Conservation (phyloP, 495 filamentous ascomycete genomes). For the Acidiella bohemica region DNA sequence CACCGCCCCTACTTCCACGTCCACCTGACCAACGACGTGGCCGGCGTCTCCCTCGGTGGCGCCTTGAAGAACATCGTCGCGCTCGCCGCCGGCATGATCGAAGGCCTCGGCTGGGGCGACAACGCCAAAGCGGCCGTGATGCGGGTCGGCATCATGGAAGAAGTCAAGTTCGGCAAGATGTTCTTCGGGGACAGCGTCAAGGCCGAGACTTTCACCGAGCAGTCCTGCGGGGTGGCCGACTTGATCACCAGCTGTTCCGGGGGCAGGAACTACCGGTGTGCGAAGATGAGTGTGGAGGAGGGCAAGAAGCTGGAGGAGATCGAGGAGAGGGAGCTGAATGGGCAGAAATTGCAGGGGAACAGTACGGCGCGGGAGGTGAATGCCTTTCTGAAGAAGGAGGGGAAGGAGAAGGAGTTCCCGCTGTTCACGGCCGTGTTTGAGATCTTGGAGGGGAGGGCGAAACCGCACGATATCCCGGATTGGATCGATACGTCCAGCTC, state of each 20-base stretch:
- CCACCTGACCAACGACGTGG: slow-evolving; percentile 78
- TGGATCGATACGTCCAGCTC: no score
- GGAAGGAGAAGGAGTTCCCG: slow-evolving; percentile 71
- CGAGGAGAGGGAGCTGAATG: slow-evolving; percentile 81
- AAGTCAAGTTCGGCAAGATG: slow-evolving; percentile 81
- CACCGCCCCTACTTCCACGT: slow-evolving; percentile 97
- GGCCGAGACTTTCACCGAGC: slow-evolving; percentile 80
- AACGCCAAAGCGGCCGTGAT: slow-evolving; percentile 50
- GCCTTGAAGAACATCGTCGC: slow-evolving; percentile 97
- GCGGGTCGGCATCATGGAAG: slow-evolving; percentile 86
- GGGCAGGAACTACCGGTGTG: slow-evolving; percentile 87
- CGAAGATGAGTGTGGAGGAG: slow-evolving; percentile 72
- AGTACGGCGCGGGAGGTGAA: slow-evolving; percentile 84
- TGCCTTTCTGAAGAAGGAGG: slow-evolving; percentile 65
- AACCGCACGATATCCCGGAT: slow-evolving; percentile 33
- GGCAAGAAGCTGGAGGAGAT: slow-evolving; percentile 71
- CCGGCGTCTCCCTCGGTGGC: slow-evolving; percentile 86
- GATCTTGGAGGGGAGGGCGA: slow-evolving; percentile 33
- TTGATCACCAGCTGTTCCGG: slow-evolving; percentile 86
- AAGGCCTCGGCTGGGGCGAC: slow-evolving; percentile 83
- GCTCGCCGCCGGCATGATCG: slow-evolving; percentile 86
- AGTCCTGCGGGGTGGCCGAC: slow-evolving; percentile 92
- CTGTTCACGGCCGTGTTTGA: slow-evolving; percentile 73
- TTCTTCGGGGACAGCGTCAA: slow-evolving; percentile 77
- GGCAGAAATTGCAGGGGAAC: slow-evolving; percentile 92